These are phyloP conservation scores for Luffa acutangula DNA, from an alignment of 306 rosid genomes.

Conservation along the genomic window DNA sequence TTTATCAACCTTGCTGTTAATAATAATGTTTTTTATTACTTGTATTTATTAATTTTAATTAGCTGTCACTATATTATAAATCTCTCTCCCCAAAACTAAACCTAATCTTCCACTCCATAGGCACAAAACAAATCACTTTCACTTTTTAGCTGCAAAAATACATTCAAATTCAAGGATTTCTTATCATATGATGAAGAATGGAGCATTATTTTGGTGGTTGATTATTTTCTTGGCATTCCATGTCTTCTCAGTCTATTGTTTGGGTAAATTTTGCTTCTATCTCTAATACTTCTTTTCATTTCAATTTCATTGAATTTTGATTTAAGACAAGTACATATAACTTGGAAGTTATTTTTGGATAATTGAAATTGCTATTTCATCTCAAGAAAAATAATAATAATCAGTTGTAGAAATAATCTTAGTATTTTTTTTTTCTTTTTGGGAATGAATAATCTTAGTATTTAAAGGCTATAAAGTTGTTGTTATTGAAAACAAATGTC, in stretches of 20 bases:
- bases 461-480: too few species aligned
- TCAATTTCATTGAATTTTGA: not conserved
- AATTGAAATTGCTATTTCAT: too few species aligned
- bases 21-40: not conserved
- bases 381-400: too few species aligned
- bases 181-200: not conserved
- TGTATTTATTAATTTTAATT: not conserved
- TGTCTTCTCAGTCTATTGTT: not conserved
- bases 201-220: not conserved
- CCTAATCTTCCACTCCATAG: not conserved
- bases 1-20: not conserved
- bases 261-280: not conserved
- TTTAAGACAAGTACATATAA: too few species aligned
- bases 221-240: not conserved
- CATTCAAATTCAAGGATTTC: not conserved
- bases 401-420: too few species aligned
- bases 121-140: not conserved
- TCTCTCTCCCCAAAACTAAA: not conserved
- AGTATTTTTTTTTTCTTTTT: too few species aligned
- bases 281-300: not conserved
- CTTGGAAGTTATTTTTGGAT: too few species aligned
- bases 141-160: not conserved
- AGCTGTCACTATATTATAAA: not conserved
- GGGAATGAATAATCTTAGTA: too few species aligned
- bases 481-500: too few species aligned